phyloP scores from a whole-genome alignment of 805 yeast species.

The Jamesozyma rosinii region DNA sequence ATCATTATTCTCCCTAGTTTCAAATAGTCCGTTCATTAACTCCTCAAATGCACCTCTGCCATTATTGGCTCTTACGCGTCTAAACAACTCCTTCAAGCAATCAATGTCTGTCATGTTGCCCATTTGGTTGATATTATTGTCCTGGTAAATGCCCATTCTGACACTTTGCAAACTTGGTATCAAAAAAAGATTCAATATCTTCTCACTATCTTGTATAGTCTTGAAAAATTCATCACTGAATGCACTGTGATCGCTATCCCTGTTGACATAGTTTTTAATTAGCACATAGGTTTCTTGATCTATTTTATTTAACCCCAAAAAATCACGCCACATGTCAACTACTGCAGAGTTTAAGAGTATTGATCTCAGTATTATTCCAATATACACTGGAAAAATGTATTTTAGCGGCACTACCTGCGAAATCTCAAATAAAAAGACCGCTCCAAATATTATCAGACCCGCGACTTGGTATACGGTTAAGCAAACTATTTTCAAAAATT shows the following conservation, averaged over 20 bases:
- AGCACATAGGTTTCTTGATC: constrained; percentile 3
- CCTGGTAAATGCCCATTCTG: background rate
- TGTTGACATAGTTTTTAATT: background rate
- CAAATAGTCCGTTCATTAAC: background rate
- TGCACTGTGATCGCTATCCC: background rate
- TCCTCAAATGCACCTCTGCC: background rate
- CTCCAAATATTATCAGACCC: constrained; percentile 15
- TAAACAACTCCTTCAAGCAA: constrained; percentile 3
- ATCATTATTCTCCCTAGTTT: background rate
- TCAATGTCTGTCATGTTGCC: constrained; percentile 5
- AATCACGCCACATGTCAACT: constrained; percentile 23
- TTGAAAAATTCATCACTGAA: background rate
- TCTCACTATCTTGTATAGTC: background rate
- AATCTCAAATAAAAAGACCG: constrained; percentile 13
- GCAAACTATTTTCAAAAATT: background rate
- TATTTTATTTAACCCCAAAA: constrained; percentile 9
- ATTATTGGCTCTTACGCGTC: background rate
- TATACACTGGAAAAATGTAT: background rate
- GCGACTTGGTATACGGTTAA: background rate
- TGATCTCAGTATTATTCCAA: constrained; percentile 8
- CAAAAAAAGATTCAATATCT: background rate
- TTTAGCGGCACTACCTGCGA: background rate
- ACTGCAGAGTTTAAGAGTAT: constrained; percentile 20
- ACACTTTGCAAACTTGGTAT: background rate
- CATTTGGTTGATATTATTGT: constrained; percentile 1